phyloP scores from a whole-genome alignment of 768 basidiomycete species.

The Pulveroboletus sp. region DNA sequence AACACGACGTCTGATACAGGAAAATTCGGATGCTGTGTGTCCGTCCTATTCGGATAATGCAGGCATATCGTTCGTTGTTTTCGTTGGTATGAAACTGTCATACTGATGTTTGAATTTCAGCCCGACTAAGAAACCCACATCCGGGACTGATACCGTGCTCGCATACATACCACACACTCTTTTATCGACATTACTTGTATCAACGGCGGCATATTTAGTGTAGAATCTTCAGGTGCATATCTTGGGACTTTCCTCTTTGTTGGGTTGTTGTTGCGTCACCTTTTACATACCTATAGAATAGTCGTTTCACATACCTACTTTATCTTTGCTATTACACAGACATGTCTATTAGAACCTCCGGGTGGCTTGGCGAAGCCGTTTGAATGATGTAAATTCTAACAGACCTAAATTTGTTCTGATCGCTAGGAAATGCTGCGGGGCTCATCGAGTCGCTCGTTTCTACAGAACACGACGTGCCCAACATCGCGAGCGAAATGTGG shows the following conservation, averaged over 20 bases:
- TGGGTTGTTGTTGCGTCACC: conserved; percentile 1
- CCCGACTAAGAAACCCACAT: conserved; percentile 29
- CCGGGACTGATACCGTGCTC: conserved; percentile 12
- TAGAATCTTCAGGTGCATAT: conserved; percentile 13
- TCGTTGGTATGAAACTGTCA: not conserved
- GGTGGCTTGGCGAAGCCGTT: not conserved
- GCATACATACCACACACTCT: conserved; percentile 16
- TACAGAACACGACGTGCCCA: conserved; percentile 66
- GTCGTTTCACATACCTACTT: not conserved
- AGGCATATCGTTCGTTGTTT: conserved; percentile 52
- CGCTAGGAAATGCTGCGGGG: not conserved
- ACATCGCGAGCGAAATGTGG: conserved; percentile 61
- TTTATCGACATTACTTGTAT: conserved; percentile 17
- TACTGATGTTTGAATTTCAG: conserved; percentile 20
- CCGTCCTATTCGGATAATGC: conserved; percentile 68
- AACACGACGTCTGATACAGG: conserved; percentile 27
- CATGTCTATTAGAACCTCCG: not conserved
- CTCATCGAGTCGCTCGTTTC: conserved; percentile 45
- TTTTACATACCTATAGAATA: not conserved
- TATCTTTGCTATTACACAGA: not conserved
- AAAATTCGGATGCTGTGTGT: conserved; percentile 49
- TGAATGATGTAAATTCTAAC: not conserved
- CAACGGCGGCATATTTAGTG: conserved; percentile 13
- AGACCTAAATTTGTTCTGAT: not conserved
- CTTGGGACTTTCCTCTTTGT: not conserved